Conservation (phyloP, 495 filamentous ascomycete species). For the Lophium mytilinum region DNA sequence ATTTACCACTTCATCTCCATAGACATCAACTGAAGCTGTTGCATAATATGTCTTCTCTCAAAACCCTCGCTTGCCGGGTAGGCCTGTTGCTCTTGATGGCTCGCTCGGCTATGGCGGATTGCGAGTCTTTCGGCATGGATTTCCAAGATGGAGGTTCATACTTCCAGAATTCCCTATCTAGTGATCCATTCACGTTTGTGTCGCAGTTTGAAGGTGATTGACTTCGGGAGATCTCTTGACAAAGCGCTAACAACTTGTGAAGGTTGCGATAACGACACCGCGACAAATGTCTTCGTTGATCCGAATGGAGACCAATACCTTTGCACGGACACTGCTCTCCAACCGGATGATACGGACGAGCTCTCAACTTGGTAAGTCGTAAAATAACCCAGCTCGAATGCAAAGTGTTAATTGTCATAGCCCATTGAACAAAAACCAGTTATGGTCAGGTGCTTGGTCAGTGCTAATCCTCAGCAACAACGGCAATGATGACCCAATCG, state of each 20-base stretch:
- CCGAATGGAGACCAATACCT: conserved; percentile 28
- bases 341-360: conserved; percentile 27
- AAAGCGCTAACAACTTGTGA: neutral
- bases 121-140: conserved; percentile 30
- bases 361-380: conserved; percentile 28
- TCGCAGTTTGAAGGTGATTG: conserved; percentile 25
- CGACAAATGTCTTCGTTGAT: conserved; percentile 32
- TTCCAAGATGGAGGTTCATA: conserved; percentile 31
- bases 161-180: conserved; percentile 31
- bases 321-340: conserved; percentile 28
- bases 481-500: conserved; percentile 27
- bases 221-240: neutral
- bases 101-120: conserved; percentile 9
- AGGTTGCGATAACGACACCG: conserved; percentile 28
- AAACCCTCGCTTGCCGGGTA: neutral
- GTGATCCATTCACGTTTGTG: conserved; percentile 31
- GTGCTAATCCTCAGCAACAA: conserved; percentile 35
- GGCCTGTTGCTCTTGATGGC: conserved; percentile 6
- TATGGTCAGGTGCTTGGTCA: conserved; percentile 30
- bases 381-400: neutral
- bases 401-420: neutral
- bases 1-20: too few relatives aligned
- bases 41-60: neutral
- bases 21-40: neutral
- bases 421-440: conserved; percentile 27